These are phyloP conservation scores for Pythium dissotocum DNA, from an alignment of 352 stramenopile species.

Conservation along the genomic window DNA sequence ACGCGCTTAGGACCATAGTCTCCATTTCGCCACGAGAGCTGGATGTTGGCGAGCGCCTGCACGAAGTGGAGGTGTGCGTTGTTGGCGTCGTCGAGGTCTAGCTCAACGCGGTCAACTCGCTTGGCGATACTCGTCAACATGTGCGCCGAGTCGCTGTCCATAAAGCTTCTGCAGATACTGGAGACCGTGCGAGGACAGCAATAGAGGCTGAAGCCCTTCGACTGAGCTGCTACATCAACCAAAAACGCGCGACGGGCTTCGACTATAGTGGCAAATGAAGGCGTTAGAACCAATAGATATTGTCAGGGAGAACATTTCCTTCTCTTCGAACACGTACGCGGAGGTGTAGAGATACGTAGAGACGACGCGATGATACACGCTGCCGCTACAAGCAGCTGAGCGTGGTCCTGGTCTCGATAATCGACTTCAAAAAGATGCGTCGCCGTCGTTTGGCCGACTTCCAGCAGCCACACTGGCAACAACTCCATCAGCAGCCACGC, in stretches of 20 bases:
- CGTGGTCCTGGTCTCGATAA: slow-evolving; percentile 17
- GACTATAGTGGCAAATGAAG: not conserved
- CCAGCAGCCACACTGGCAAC: slow-evolving; percentile 22
- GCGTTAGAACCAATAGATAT: no score
- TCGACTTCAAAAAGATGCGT: slow-evolving; percentile 25
- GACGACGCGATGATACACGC: slow-evolving; percentile 39
- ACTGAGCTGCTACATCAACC: not conserved
- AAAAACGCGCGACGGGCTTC: slow-evolving; percentile 9
- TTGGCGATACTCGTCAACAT: slow-evolving; percentile 18
- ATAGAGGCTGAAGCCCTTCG: slow-evolving; percentile 28
- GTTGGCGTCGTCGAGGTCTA: slow-evolving; percentile 16
- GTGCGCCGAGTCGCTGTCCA: not conserved
- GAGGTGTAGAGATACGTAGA: slow-evolving; percentile 25
- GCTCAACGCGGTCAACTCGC: slow-evolving; percentile 9
- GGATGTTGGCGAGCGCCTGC: slow-evolving; percentile 35
- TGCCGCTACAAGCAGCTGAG: slow-evolving; percentile 30
- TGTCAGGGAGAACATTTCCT: no score
- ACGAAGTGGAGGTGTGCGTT: slow-evolving; percentile 35
- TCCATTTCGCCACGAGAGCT: slow-evolving; percentile 16
- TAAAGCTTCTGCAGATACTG: slow-evolving; percentile 27
- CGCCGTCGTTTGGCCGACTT: not conserved
- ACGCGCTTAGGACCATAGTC: slow-evolving; percentile 8
- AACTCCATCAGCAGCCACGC: slow-evolving; percentile 25
- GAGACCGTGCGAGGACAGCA: slow-evolving; percentile 14
- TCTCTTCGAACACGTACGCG: slow-evolving; percentile 20